phyloP scores from a whole-genome alignment of 306 rosid species.

The Vachellia pachyceras region DNA sequence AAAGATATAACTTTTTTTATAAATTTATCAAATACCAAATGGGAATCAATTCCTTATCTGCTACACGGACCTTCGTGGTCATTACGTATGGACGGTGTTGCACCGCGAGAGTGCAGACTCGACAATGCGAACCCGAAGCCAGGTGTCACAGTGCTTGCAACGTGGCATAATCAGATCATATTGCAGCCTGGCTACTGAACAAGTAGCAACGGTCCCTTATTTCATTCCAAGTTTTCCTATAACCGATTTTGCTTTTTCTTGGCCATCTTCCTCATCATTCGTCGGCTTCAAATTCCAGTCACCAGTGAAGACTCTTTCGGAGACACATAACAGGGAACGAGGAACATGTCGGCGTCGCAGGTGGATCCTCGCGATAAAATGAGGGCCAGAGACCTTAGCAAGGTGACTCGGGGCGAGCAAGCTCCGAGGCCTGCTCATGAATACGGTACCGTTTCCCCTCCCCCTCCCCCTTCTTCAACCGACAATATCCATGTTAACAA shows the following conservation, averaged over 20 bases:
- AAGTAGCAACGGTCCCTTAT: neutral
- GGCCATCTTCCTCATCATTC: neutral
- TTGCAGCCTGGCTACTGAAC: neutral
- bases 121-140: constrained; percentile 15
- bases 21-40: no score
- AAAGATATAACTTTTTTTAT: no score
- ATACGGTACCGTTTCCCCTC: constrained; percentile 53
- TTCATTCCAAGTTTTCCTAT: neutral
- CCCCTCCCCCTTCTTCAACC: constrained; percentile 45
- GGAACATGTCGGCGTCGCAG: constrained; percentile 44
- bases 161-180: constrained; percentile 24
- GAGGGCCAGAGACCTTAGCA: constrained; percentile 58
- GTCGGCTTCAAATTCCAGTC: neutral
- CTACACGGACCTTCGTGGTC: no score
- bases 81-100: no score
- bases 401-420: constrained; percentile 58
- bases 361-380: constrained; percentile 61
- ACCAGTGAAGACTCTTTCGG: no score
- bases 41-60: no score
- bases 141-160: constrained; percentile 26
- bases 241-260: no score
- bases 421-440: constrained; percentile 64
- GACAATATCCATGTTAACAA: neutral
- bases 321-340: neutral
- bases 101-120: neutral